Evolutionary conservation across 192 early-diverging fungal species (phyloP), one percentile per base, ranked within the genome.

Genomic region (Phycomyces blakesleeanus): DNA sequence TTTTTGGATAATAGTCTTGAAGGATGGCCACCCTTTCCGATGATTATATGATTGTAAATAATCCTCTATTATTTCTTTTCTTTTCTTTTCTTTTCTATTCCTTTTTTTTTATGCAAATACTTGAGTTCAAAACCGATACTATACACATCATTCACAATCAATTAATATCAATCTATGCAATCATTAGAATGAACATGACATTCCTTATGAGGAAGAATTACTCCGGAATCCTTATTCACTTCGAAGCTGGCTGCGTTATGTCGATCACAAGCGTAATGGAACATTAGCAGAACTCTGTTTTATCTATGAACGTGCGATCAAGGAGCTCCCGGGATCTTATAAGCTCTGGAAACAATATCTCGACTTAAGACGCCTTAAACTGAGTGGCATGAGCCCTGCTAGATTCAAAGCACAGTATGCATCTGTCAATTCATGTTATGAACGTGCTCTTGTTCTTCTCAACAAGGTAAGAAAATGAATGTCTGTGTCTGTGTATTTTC

Each of bases 341-440:
- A 97, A 96, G 73, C 81, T 99, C 3, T 99, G 95, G 95, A 93
- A 92, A 66, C 64, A 75, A 40, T 96, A 97, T 68, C 73, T 97
- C 34, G 89, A 90, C 66, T 66, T 85, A 25, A 85, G 92, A 21
- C 64, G 74, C 16, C 55, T 71, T 20, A 70, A 77, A 25, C 70
- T 85, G 22, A 55, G 72, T 2, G 78, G 76, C 26, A 57, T 76
- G 21, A 85, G 87, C 60, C 81, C 84, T 26, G 62, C 83, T 6
- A 71, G 64, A n/a, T 77, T 77, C 55, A 69, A 75, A 22, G 79
- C 81, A 5, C 88, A 89, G 57, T 91, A 85, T 76, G 70, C 78
- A 18, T 74, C 78, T 20, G 81, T 91, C 3, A 89, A 85, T 60
- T 64, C 82, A 66, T 92, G 89, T 58, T 99, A 90, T 66, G 96